Evolutionary conservation across 495 filamentous ascomycete genomes (phyloP), one percentile per base, ranked within the genome.

Genomic region (Xylaria flabelliformis): DNA sequence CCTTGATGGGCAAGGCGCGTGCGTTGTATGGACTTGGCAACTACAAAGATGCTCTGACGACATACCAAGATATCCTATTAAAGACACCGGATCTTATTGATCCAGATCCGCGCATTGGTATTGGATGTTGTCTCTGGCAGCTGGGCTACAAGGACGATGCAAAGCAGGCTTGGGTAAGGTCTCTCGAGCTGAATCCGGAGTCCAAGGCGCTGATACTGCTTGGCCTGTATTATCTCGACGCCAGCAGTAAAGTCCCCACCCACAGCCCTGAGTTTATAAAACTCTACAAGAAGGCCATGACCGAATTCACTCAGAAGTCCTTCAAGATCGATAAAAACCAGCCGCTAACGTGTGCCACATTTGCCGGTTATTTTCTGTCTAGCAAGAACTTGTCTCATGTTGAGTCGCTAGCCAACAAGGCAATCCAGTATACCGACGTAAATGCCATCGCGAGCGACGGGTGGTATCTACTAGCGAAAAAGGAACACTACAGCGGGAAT

Each of bases 121-220:
- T 99, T 74, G 96, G 96, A 26, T 95, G 94, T 80, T 98, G 96
- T 80, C 90, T 95, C 72, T 99, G 96, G 96, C 93, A 95, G 77
- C 85, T 98, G 15, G 94, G 94, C 24, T 92, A 91, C 85, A 97
- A 97, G 80, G 94, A 97, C 36, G 93, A 97, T 75, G 97, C 97
- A 15, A 93, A 92, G 76, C 81, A 83, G 32, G 94, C 96, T 8
- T 99, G 95, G 95, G 92, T 97, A 78, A 87, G 96, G 73, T 88
- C 92, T 17, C 80, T 99, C 32, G 90, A 96, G 76, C 83, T 98
- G 80, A 97, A 97, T 77, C 90, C 93, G 0, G 89, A 95, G 8
- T 97, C 93, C 19, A 98, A 97, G 81, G 95, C 94, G 56, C 95
- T 96, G 74, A 91, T 96, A 61, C 88, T 99, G 12, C 87, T 98